Conservation (phyloP, 495 filamentous ascomycete genomes). For the Podospora didyma region DNA sequence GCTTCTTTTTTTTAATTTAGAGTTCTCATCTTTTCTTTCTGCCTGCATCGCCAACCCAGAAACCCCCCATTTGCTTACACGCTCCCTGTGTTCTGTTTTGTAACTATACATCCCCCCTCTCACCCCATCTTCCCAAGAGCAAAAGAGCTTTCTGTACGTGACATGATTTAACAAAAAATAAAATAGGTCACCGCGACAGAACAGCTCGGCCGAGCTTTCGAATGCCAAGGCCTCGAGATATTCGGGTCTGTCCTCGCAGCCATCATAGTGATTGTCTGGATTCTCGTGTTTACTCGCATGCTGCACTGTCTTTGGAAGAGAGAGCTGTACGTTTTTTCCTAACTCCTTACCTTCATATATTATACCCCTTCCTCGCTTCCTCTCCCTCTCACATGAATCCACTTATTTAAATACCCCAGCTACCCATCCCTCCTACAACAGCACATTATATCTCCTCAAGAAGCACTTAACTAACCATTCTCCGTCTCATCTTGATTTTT, state of each 20-base stretch:
- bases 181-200: conserved; percentile 63
- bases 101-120: too few species aligned
- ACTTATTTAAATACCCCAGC: too few species aligned
- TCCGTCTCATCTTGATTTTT: not conserved
- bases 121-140: too few species aligned
- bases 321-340: conserved; percentile 32
- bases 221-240: conserved; percentile 57
- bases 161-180: not conserved
- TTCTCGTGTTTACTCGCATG: conserved; percentile 68
- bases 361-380: not conserved
- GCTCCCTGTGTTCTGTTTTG: too few species aligned
- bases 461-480: too few species aligned
- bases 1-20: not conserved
- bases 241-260: conserved; percentile 62
- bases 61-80: too few species aligned
- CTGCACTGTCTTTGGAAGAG: conserved; percentile 58
- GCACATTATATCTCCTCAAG: too few species aligned
- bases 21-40: too few species aligned
- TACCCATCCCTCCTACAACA: too few species aligned
- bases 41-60: too few species aligned
- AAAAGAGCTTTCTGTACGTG: not conserved
- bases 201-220: conserved; percentile 63
- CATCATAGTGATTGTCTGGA: conserved; percentile 63
- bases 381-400: conserved; percentile 24
- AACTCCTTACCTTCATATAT: too few species aligned